phyloP scores from a whole-genome alignment of 345 rosid species.

The Pelargonium nanum region DNA sequence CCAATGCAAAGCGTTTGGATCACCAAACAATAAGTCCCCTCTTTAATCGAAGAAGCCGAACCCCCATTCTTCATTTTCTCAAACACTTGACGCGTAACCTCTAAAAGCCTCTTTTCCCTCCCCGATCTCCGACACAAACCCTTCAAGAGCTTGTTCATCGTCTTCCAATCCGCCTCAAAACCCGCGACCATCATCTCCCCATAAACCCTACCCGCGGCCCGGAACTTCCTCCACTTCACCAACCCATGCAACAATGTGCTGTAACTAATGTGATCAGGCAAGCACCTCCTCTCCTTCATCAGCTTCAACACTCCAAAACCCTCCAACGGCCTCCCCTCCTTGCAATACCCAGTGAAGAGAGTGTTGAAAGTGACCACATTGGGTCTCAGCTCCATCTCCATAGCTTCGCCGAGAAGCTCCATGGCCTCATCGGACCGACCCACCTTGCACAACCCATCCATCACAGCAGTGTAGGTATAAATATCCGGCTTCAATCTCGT shows the following conservation, averaged over 20 bases:
- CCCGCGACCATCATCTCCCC: conserved; percentile 37
- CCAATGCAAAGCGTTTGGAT: conserved; percentile 27
- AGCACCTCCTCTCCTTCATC: conserved; percentile 42
- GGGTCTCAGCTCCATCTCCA: conserved; percentile 32
- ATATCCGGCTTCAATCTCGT: conserved; percentile 34
- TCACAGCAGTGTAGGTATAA: conserved; percentile 43
- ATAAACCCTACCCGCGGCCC: conserved; percentile 26
- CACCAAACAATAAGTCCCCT: conserved; percentile 18
- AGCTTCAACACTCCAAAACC: conserved; percentile 39
- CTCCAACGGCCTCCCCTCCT: conserved; percentile 40
- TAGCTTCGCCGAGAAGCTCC: conserved; percentile 49
- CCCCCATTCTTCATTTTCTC: conserved; percentile 25
- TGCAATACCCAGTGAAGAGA: conserved; percentile 44
- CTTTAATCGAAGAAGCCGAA: conserved; percentile 11
- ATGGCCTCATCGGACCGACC: conserved; percentile 57
- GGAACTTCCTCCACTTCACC: conserved; percentile 36
- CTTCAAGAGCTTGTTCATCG: conserved; percentile 32
- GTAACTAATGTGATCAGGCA: conserved; percentile 41
- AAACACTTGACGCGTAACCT: conserved; percentile 36
- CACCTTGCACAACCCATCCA: conserved; percentile 71
- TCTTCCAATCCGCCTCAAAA: conserved; percentile 29
- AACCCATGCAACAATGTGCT: conserved; percentile 43
- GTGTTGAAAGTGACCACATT: conserved; percentile 45
- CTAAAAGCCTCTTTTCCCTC: conserved; percentile 23
- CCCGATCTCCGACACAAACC: conserved; percentile 29